Base-by-base conservation (phyloP, 768 basidiomycete species). In the Kwoniella sp. region DNA sequence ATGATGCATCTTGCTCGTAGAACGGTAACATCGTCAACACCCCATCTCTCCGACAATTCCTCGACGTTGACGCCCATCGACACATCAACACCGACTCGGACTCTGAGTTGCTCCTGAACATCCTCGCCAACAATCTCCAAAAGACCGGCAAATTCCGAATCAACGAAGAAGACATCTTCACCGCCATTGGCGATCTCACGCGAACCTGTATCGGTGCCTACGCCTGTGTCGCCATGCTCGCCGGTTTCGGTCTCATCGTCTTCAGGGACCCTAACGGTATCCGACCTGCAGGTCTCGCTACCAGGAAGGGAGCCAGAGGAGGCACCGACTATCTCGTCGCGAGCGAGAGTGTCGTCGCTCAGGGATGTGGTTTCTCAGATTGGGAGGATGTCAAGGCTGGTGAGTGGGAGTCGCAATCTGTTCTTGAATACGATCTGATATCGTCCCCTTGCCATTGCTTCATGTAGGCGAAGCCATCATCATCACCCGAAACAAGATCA, bases 21-120 rank as follows among this genome's bases (percentile, higher is more conserved):
- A 99, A 99, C 82, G 96, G 96, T 45, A 99, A 99, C 81, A 87
- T 98, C 34, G 95, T 96, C 84, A 94, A 99, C 83, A 94, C 93
- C 3, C 80, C 84, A 12, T 84, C 87, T 47, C 85, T 99, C n/a
- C 85, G 94, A 69, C 89, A 89, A 73, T 95, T 88, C 82, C 90
- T 99, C 86, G 96, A 99, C 74, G 90, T 92, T 23, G 91, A 89
- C 28, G 95, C 93, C 12, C 96, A 99, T 82, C 86, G 96, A 47
- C 96, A 99, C 80, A 98, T 97, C 83, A 99, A 99, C 83, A 99
- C 96, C 8, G 91, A 92, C 50, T 96, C 93, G 28, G 96, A 99
- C 83, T 98, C 95, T 3, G 96, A 99, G 82, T 85, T 99, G 13
- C 86, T 99, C 45, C 87, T 99, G 68, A 99, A 99, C 82, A 92